Conservation (phyloP, 192 early-diverging fungal species). For the Geosiphon pyriformis region DNA sequence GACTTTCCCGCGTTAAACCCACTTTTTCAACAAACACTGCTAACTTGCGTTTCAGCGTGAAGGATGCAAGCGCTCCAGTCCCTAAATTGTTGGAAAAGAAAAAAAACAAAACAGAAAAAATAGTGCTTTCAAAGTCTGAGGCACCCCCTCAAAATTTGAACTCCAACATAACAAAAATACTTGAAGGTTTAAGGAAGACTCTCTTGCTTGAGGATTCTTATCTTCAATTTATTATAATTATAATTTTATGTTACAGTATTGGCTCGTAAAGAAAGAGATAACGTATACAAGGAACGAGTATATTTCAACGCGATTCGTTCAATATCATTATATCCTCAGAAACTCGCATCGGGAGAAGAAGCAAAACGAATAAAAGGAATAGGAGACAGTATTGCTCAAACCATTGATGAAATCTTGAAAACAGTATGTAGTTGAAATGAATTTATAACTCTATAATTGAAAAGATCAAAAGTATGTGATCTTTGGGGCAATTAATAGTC, state of each 20-base stretch:
- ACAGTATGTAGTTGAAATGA: conserved; percentile 9
- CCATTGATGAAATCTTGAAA: conserved; percentile 24
- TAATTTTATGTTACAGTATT: not conserved
- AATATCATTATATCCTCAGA: conserved; percentile 7
- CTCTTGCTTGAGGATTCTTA: not conserved
- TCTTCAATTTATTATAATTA: not conserved
- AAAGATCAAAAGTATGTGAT: too few species aligned
- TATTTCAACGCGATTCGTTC: conserved; percentile 19
- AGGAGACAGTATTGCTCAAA: conserved; percentile 14
- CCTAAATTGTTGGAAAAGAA: not conserved
- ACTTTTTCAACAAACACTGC: not conserved
- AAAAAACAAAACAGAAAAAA: not conserved
- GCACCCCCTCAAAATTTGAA: conserved; percentile 5
- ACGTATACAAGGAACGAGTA: conserved; percentile 20
- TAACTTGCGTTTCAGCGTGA: not conserved
- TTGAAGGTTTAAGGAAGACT: not conserved
- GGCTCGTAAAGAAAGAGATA: conserved; percentile 5
- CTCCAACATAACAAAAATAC: conserved; percentile 1
- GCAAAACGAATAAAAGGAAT: conserved; percentile 12
- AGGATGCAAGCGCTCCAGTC: not conserved
- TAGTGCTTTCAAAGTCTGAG: not conserved
- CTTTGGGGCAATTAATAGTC: not conserved
- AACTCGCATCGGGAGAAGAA: conserved; percentile 21
- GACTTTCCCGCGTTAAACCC: not conserved
- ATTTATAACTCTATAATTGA: not conserved